Base-by-base conservation (phyloP, 441 rosid species). In the Theobroma grandiflorum region DNA sequence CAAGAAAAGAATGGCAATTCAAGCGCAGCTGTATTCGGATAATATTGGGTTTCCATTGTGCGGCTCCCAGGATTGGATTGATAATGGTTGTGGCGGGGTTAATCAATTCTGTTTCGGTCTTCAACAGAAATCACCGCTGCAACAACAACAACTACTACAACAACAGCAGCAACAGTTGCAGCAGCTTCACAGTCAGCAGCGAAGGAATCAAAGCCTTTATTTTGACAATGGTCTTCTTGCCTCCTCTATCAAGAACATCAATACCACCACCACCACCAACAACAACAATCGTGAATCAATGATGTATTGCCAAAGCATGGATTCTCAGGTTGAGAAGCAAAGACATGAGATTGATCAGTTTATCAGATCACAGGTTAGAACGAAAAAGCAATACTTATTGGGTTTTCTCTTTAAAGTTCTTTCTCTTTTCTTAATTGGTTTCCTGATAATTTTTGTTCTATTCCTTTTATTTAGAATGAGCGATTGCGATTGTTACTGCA, bases 291-390 rank as follows among this genome's bases (percentile, higher is more conserved):
- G 55, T 2, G 81, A 63, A 47, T 67, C 85, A 38, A 53, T 84
- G 68, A 59, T 74, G 18, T 66, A 11, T 43, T 64, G 79, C 45
- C 81, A 82, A n/a, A 61, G 37, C 68, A 31, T 84, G 76, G 83
- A 71, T 74, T 74, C 79, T 68, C 82, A 79, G 4, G 82, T 83
- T 43, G 88, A 88, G 77, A 90, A 86, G 38, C 94, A 94, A 77
- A 83, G 66, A 33, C 91, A 81, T 57, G 98, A 90, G 79, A 81
- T 91, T 61, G 93, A 93, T 77, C 86, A 85, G 62, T 89, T 84
- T 57, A 84, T 95, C 77, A 84, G 81, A 79, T 79, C 84, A 40
- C 93, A 93, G 97, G 97, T 93, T 37, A 42, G 87, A 9, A 74
- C 31, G 0, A 9, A 37, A 20, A 12, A 14, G 8, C 7, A 10